These are phyloP conservation scores for Neonectria magnoliae DNA, from an alignment of 2,329 filamentous ascomycete genomes.

Conservation along the genomic window DNA sequence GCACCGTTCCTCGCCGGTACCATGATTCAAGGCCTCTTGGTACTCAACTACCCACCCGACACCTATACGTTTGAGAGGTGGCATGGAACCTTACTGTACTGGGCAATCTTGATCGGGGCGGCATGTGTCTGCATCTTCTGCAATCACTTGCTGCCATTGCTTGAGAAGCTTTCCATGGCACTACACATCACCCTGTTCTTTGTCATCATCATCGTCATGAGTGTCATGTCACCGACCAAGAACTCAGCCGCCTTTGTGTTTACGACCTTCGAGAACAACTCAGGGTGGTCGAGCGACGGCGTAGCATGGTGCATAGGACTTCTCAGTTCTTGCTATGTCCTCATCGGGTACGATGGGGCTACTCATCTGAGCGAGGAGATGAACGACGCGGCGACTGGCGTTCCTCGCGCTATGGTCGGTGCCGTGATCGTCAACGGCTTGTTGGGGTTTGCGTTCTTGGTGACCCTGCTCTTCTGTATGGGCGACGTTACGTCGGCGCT, in stretches of 20 bases:
- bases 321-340: slow-evolving; percentile 33
- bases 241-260: slow-evolving; percentile 29
- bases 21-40: slow-evolving; percentile 30
- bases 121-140: slow-evolving; percentile 25
- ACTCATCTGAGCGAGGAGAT: slow-evolving; percentile 36
- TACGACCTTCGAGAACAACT: slow-evolving; percentile 29
- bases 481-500: slow-evolving; percentile 23
- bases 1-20: slow-evolving; percentile 33
- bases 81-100: slow-evolving; percentile 33
- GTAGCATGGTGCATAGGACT: slow-evolving; percentile 35
- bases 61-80: slow-evolving; percentile 29
- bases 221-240: slow-evolving; percentile 19
- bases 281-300: slow-evolving; percentile 27
- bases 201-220: slow-evolving; percentile 24
- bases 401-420: slow-evolving; percentile 28
- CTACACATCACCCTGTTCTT: slow-evolving; percentile 26
- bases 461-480: slow-evolving; percentile 30
- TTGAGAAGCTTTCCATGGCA: slow-evolving; percentile 27
- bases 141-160: slow-evolving; percentile 20
- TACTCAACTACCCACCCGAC: slow-evolving; percentile 25
- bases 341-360: slow-evolving; percentile 31
- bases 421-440: slow-evolving; percentile 25
- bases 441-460: slow-evolving; percentile 25
- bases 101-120: slow-evolving; percentile 16
- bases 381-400: slow-evolving; percentile 23